A percentile compares a stretch with the other conserved stretches of the same genome.
Conservation (phyloP, 2,329 filamentous ascomycete genomes). For the Ustulina deusta region DNA sequence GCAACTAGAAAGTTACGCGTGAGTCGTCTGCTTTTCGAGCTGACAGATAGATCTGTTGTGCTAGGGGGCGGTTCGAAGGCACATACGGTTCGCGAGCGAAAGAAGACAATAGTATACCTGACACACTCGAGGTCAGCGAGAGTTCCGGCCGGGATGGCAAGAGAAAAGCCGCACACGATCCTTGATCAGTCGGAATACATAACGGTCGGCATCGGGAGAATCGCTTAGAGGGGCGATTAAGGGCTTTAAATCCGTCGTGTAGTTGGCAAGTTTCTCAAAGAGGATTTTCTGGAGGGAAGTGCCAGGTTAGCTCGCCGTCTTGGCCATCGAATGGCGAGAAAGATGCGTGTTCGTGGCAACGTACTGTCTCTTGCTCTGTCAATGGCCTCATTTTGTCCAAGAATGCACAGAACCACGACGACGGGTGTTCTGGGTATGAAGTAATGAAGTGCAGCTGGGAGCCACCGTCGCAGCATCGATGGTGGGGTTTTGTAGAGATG, state of each 20-base stretch:
- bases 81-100: slow-evolving; percentile 78
- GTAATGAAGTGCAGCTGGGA: slow-evolving; percentile 4
- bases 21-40: neutral
- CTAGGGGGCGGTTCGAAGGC: neutral
- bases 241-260: slow-evolving; percentile 87
- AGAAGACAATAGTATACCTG: slow-evolving; percentile 90
- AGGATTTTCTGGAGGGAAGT: slow-evolving; percentile 68
- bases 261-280: slow-evolving; percentile 93
- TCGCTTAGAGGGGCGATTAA: slow-evolving; percentile 80
- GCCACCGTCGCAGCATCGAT: slow-evolving; percentile 25
- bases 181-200: slow-evolving; percentile 87
- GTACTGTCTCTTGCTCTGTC: slow-evolving; percentile 73
- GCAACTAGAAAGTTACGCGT: slow-evolving; percentile 63
- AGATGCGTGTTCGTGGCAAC: neutral
- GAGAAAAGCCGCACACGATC: slow-evolving; percentile 57
- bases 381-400: slow-evolving; percentile 55
- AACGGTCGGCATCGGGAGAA: slow-evolving; percentile 76
- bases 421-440: slow-evolving; percentile 3
- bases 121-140: slow-evolving; percentile 14
- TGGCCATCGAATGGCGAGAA: neutral
- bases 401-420: neutral
- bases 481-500: slow-evolving; percentile 38
- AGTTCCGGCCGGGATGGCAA: neutral
- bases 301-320: slow-evolving; percentile 1
- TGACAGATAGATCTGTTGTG: neutral